A percentile compares a stretch with the other conserved stretches of the same genome.
Evolutionary conservation across 2,329 filamentous ascomycete genomes (phyloP).

Genomic region (Penicillium sp.): DNA sequence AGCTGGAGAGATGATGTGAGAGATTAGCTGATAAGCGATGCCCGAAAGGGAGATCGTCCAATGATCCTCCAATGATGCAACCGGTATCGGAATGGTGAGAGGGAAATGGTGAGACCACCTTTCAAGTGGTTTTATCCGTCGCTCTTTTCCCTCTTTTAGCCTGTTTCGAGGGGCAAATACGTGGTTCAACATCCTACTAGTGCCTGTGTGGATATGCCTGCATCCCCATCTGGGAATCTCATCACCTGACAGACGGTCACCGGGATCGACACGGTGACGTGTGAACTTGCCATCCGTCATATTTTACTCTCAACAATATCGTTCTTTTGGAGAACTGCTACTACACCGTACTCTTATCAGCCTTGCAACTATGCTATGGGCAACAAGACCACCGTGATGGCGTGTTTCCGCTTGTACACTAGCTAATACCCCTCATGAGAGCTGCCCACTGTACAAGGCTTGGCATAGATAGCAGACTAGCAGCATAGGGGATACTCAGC

Average conservation of each 20-base stretch:
- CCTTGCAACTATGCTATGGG: background rate
- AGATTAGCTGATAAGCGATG: constrained; percentile 8
- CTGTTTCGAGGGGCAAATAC: background rate
- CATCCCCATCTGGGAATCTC: background rate
- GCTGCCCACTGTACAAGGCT: background rate
- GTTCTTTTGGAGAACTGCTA: background rate
- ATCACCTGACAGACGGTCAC: constrained; percentile 29
- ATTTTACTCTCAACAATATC: background rate
- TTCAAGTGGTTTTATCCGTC: background rate
- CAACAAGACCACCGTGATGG: background rate
- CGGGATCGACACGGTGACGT: constrained; percentile 28
- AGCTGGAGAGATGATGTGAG: background rate
- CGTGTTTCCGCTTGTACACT: background rate
- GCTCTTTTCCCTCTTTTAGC: background rate
- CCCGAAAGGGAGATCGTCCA: background rate
- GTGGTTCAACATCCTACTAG: no score
- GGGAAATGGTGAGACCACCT: constrained; percentile 3
- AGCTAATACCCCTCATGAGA: background rate
- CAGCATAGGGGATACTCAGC: background rate
- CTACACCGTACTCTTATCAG: background rate
- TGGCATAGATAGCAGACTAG: background rate
- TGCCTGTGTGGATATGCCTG: background rate
- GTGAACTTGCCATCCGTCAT: background rate
- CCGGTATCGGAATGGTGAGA: background rate
- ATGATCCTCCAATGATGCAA: constrained; percentile 22